These are phyloP conservation scores for Pseudonitzschia multiseries DNA, from an alignment of 108 stramenopile species.

Conservation along the genomic window DNA sequence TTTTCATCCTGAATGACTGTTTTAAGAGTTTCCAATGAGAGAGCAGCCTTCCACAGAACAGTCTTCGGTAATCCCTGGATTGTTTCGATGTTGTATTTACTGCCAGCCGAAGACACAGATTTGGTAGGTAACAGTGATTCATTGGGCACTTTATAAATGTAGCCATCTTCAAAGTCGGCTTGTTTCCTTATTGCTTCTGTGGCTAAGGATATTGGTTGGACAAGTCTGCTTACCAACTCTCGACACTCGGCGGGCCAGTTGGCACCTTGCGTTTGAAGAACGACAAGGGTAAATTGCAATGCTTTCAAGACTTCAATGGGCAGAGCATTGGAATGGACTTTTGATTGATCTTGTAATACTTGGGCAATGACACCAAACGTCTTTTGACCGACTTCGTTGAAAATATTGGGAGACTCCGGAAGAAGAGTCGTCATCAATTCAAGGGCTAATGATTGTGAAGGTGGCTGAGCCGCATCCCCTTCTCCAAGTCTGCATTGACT, in stretches of 20 bases:
- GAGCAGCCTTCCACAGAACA: slow-evolving; percentile 70
- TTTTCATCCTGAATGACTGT: slow-evolving; percentile 28
- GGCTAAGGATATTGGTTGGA: slow-evolving; percentile 51
- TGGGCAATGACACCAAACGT: slow-evolving; percentile 36
- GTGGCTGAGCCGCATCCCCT: slow-evolving; percentile 32
- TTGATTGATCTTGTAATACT: slow-evolving; percentile 26
- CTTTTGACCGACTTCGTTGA: slow-evolving; percentile 33
- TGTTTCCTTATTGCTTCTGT: slow-evolving; percentile 79
- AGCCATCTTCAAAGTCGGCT: slow-evolving; percentile 84
- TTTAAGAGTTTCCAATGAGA: slow-evolving; percentile 63
- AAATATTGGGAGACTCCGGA: slow-evolving; percentile 20
- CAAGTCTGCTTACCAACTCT: slow-evolving; percentile 35
- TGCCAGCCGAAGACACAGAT: slow-evolving; percentile 24
- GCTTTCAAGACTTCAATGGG: slow-evolving; percentile 23
- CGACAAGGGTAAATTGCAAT: slow-evolving; percentile 37
- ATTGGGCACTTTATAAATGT: slow-evolving; percentile 34
- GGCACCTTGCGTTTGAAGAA: slow-evolving; percentile 36
- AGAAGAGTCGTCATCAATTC: slow-evolving; percentile 40
- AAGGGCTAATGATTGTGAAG: slow-evolving; percentile 39
- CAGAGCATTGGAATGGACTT: slow-evolving; percentile 7
- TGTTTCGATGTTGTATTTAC: slow-evolving; percentile 25
- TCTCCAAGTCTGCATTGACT: slow-evolving; percentile 34
- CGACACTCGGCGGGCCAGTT: slow-evolving; percentile 41
- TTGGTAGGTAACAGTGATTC: background rate
- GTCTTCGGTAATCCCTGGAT: slow-evolving; percentile 40